Conservation (phyloP, 106 monocot genomes). For the Triglochin maritima region DNA sequence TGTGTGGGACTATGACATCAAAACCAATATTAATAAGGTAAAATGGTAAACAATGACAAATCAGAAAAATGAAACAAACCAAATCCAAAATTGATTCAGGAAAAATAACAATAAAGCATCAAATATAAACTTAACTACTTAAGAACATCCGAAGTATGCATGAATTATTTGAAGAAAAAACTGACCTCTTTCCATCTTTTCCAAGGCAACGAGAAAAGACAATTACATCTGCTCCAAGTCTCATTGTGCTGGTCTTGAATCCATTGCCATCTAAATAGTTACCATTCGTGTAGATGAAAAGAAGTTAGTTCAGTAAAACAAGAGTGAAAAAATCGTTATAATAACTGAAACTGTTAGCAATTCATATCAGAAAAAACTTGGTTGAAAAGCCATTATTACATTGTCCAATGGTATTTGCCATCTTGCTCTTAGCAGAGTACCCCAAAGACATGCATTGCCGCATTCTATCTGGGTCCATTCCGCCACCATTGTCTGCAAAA, state of each 20-base stretch:
- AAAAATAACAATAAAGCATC: too few relatives aligned
- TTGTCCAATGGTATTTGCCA: constrained; percentile 84
- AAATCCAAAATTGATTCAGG: too few relatives aligned
- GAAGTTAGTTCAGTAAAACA: too few relatives aligned
- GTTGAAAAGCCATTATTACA: constrained; percentile 23
- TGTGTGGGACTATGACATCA: constrained; percentile 44
- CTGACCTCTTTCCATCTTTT: constrained; percentile 61
- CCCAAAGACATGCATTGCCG: constrained; percentile 89
- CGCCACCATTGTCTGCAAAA: constrained; percentile 84
- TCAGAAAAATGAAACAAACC: too few relatives aligned
- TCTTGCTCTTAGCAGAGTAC: constrained; percentile 74
- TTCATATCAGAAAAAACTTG: too few relatives aligned
- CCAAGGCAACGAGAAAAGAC: constrained; percentile 76
- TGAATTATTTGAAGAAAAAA: too few relatives aligned
- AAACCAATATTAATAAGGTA: background rate
- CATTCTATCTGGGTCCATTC: constrained; percentile 88
- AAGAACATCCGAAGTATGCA: too few relatives aligned
- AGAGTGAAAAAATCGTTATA: too few relatives aligned
- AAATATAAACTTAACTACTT: too few relatives aligned
- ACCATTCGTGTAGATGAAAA: too few relatives aligned
- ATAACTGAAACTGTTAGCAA: too few relatives aligned
- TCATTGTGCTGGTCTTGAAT: constrained; percentile 95
- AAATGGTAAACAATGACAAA: too few relatives aligned
- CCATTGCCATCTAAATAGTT: constrained; percentile 77
- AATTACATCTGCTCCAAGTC: constrained; percentile 89